Evolutionary conservation across 805 yeast species (phyloP).

Genomic region (Kodamaea neixiangensis): DNA sequence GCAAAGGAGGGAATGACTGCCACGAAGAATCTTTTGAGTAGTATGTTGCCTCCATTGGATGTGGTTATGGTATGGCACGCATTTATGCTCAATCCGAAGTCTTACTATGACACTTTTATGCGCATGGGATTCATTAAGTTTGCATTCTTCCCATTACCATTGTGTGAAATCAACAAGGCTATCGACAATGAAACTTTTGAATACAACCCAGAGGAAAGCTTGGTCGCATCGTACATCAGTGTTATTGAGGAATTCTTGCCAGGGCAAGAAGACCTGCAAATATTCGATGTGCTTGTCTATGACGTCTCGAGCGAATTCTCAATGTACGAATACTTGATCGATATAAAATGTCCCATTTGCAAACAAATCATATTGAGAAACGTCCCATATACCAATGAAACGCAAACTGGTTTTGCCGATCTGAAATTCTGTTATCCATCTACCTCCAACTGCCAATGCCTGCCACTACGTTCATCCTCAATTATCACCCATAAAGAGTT

Average conservation of each 20-base stretch:
- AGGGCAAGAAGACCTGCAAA: not conserved
- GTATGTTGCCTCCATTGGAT: conserved; percentile 22
- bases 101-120: conserved; percentile 17
- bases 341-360: conserved; percentile 19
- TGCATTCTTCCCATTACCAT: conserved; percentile 22
- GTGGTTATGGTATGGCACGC: conserved; percentile 27
- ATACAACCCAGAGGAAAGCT: conserved; percentile 11
- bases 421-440: conserved; percentile 6
- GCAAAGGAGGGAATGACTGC: not conserved
- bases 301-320: conserved; percentile 1
- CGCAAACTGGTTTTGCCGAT: conserved; percentile 18
- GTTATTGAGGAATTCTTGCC: not conserved
- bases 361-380: conserved; percentile 8
- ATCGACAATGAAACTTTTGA: conserved; percentile 16
- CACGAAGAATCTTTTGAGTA: not conserved
- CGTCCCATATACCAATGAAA: conserved; percentile 14
- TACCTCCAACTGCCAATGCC: not conserved
- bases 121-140: conserved; percentile 18
- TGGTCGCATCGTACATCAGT: not conserved
- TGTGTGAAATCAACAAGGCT: conserved; percentile 10
- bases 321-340: conserved; percentile 10
- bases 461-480: not conserved
- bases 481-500: conserved; percentile 22
- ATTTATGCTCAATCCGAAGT: conserved; percentile 20
- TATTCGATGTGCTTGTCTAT: not conserved